A percentile compares a stretch with the other conserved stretches of the same genome.
Conservation (phyloP, 768 basidiomycete species). For the Leucosporidium scottii region DNA sequence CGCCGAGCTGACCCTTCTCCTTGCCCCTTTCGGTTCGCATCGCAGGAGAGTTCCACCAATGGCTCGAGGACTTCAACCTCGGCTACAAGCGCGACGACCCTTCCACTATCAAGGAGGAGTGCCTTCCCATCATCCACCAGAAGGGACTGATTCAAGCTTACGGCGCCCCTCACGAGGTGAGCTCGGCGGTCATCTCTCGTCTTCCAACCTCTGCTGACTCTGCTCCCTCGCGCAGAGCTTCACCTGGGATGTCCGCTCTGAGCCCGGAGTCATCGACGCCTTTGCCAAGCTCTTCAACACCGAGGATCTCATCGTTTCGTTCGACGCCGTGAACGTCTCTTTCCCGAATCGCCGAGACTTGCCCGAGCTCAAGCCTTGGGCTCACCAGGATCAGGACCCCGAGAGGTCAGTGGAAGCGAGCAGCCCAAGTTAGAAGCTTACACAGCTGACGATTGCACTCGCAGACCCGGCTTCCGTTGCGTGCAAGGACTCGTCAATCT, state of each 20-base stretch:
- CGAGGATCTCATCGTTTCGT: constrained; percentile 22
- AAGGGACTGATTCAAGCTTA: constrained; percentile 13
- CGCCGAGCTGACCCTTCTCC: background rate
- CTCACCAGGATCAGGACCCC: constrained; percentile 36
- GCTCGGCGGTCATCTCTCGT: background rate
- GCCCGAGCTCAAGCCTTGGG: constrained; percentile 11
- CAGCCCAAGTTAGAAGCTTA: constrained; percentile 32
- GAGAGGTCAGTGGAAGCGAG: constrained; percentile 33
- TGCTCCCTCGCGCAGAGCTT: background rate
- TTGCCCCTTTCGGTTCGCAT: background rate
- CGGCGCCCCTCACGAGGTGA: constrained; percentile 32
- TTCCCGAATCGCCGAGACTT: constrained; percentile 11
- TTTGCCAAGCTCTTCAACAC: constrained; percentile 37
- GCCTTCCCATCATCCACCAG: constrained; percentile 37
- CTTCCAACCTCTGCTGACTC: background rate
- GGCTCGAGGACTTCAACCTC: constrained; percentile 12
- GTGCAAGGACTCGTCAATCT: constrained; percentile 32
- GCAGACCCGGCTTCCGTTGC: constrained; percentile 22
- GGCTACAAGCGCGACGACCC: constrained; percentile 43
- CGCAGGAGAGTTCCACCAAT: constrained; percentile 7
- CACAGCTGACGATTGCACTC: constrained; percentile 33
- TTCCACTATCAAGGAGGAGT: constrained; percentile 39
- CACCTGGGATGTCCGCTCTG: constrained; percentile 35
- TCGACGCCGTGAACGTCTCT: constrained; percentile 17
- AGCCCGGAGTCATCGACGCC: constrained; percentile 29